Percentiles rank a stretch among this genome's conserved stretches.
Evolutionary conservation across 2,329 filamentous ascomycete genomes (phyloP).

Genomic region (Sporothrix brasiliensis): DNA sequence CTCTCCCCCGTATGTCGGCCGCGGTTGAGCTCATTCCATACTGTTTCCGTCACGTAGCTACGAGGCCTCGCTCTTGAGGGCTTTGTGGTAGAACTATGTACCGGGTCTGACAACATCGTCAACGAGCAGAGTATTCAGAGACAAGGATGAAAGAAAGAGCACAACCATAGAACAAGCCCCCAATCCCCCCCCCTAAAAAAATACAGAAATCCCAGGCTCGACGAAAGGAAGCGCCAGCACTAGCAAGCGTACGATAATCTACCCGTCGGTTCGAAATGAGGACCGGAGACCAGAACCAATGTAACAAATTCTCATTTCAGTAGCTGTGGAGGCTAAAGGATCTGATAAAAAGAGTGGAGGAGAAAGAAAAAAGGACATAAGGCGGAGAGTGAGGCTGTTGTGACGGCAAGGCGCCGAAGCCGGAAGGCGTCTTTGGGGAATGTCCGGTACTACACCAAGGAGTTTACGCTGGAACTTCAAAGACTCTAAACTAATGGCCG

Average conservation of each 20-base stretch:
- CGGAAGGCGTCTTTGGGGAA: constrained; percentile 27
- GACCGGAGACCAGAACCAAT: neutral
- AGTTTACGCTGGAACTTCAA: neutral
- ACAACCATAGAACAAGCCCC: neutral
- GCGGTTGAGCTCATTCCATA: neutral
- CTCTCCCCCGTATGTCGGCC: neutral
- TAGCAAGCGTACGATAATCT: constrained; percentile 27
- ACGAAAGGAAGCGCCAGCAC: neutral
- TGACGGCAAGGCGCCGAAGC: constrained; percentile 22
- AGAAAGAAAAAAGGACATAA: neutral
- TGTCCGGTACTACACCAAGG: constrained; percentile 26
- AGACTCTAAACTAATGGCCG: neutral
- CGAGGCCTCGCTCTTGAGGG: constrained; percentile 1
- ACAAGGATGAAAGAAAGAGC: neutral
- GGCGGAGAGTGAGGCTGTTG: neutral
- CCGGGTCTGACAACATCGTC: neutral
- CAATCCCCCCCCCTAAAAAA: neutral
- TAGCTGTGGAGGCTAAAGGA: constrained; percentile 21
- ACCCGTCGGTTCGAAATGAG: constrained; percentile 17
- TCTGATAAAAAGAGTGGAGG: constrained; percentile 23
- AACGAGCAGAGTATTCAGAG: neutral
- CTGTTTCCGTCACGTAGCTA: constrained; percentile 7
- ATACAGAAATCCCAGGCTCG: neutral
- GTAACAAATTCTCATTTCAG: constrained; percentile 9
- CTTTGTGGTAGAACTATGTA: neutral